Evolutionary conservation across 352 stramenopile genomes (phyloP), one percentile per base, ranked within the genome.

Genomic region (Thalassiosira pacifica): DNA sequence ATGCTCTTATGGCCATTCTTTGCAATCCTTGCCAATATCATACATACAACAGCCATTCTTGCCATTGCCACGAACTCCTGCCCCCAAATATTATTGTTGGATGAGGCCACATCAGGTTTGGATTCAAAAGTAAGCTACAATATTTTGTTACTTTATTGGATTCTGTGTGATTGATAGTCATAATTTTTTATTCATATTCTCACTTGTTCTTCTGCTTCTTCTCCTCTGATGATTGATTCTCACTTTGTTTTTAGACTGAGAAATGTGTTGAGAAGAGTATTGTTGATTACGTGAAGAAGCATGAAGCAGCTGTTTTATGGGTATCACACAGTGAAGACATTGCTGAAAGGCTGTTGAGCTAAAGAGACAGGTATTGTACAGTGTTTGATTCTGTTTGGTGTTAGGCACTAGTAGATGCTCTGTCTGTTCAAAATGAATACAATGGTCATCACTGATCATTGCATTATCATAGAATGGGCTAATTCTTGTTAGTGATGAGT

Each of bases 91-190:
- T 71, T 96, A 31, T 52, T 96, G 6, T 63, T 96, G 4, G 93
- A 96, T 64, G 93, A 96, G 67, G 73, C 69, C 1, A 95, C 91
- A 18, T 92, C 82, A 3, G 88, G 92, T 10, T 76, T 95, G 13
- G 93, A 96, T 81, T 1, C 42, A 10, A 63, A 86, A 78, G 53
- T 61, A 31, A 61, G 53, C 3, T 11, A n/a, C n/a, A n/a, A n/a
- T n/a, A n/a, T n/a, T n/a, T n/a, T n/a, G n/a, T n/a, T n/a, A n/a
- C n/a, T n/a, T n/a, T n/a, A n/a, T n/a, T n/a, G n/a, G n/a, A n/a
- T 31, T 61, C 11, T 24, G 18, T 61, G 11, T 61, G 3, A 3
- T 61, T 31, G n/a, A 57, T 57, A 24, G 5, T 5, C 24, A n/a
- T 22, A n/a, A 24, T 57, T 10, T 19, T 22, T 57, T 10, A 24